Percentiles rank a stretch among this genome's conserved stretches.
Evolutionary conservation across 192 early-diverging fungal genomes (phyloP).

Genomic region (Podila horticola): DNA sequence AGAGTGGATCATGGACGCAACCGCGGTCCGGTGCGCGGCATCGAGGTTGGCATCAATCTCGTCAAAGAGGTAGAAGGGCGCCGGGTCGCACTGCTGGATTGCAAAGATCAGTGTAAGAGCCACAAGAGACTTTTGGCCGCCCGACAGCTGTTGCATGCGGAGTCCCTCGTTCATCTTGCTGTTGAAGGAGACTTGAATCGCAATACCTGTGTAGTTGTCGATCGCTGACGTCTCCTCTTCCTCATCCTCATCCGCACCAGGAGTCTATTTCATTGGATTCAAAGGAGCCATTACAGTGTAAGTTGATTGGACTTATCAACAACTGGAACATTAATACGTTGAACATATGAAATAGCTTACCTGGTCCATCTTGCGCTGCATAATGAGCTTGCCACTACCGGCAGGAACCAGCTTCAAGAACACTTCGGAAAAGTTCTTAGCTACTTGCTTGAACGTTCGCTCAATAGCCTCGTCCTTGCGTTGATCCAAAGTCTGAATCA

Average conservation of each 20-base stretch:
- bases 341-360: not conserved
- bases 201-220: conserved; percentile 91
- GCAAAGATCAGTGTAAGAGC: conserved; percentile 98
- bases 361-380: conserved; percentile 76
- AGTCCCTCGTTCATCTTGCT: conserved; percentile 87
- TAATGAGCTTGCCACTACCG: conserved; percentile 86
- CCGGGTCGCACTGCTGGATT: conserved; percentile 98
- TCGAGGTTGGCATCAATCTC: conserved; percentile 99
- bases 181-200: conserved; percentile 95
- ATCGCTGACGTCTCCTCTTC: conserved; percentile 58
- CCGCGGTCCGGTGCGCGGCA: conserved; percentile 91
- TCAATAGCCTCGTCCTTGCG: conserved; percentile 98
- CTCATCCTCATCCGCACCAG: conserved; percentile 52
- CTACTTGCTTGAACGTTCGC: conserved; percentile 94
- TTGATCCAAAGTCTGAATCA: conserved; percentile 92
- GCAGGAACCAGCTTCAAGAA: conserved; percentile 92
- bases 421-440: conserved; percentile 85
- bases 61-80: conserved; percentile 99
- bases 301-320: not conserved
- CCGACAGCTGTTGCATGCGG: conserved; percentile 95
- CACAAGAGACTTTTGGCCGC: conserved; percentile 98
- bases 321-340: conserved; percentile 20
- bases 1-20: conserved; percentile 94
- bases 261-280: conserved; percentile 15
- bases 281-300: conserved; percentile 7